phyloP scores from a whole-genome alignment of 2,329 filamentous ascomycete species.

The Xylariales sp. region DNA sequence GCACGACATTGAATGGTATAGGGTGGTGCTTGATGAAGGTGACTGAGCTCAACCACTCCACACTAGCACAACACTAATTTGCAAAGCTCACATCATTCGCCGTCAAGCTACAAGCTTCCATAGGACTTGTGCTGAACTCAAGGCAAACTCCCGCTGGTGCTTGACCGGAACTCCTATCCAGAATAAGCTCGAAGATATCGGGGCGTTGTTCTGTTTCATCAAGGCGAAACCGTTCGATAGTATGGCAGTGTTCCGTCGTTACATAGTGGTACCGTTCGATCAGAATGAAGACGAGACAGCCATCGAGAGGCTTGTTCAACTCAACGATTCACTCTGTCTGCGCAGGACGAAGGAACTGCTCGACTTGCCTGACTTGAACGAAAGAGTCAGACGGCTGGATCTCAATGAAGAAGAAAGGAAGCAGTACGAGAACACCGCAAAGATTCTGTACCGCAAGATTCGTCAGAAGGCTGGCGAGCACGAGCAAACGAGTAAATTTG shows the following conservation, averaged over 20 bases:
- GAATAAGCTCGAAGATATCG: conserved; percentile 48
- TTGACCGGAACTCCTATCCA: conserved; percentile 51
- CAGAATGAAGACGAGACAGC: conserved; percentile 16
- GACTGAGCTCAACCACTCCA: conserved; percentile 6
- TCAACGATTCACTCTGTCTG: conserved; percentile 35
- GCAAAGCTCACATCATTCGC: conserved; percentile 48
- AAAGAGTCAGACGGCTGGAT: conserved; percentile 20
- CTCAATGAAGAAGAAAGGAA: conserved; percentile 27
- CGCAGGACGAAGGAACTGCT: conserved; percentile 37
- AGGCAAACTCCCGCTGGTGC: conserved; percentile 45
- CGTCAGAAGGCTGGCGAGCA: conserved; percentile 30
- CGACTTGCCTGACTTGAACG: conserved; percentile 27
- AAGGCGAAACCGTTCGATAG: conserved; percentile 36
- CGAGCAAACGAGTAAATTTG: conserved; percentile 32
- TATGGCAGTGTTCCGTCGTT: conserved; percentile 36
- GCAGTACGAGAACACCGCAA: conserved; percentile 31
- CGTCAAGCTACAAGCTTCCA: conserved; percentile 39
- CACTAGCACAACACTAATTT: conserved; percentile 36
- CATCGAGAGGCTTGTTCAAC: conserved; percentile 26
- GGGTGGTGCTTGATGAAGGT: conserved; percentile 42
- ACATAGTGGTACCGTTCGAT: conserved; percentile 36
- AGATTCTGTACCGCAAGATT: conserved; percentile 33
- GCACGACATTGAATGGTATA: conserved; percentile 34
- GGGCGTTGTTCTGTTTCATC: conserved; percentile 45
- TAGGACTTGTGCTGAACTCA: conserved; percentile 35